Base-by-base conservation (phyloP, 2,329 filamentous ascomycete genomes). In the Fusarium heterosporum region DNA sequence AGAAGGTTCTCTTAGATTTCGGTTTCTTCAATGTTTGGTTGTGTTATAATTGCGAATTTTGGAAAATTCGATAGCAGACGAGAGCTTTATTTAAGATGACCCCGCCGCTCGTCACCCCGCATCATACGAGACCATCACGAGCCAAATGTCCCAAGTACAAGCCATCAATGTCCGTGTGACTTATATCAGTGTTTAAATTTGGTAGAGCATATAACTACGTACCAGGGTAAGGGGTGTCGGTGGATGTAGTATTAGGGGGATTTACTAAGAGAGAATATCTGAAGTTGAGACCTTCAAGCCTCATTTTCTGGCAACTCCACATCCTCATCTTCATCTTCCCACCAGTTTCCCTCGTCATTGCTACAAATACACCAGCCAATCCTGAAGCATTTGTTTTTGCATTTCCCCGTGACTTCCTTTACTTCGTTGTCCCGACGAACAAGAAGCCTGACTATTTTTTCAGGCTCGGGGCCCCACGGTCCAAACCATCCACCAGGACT, bases 31-130 rank as follows among this genome's bases (percentile, higher is more conserved):
- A 8, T 13, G 6, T 14, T 29, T 4, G 16, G 22, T 12, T 17
- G 13, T 22, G 17, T 11, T 11, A 6, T 22, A 7, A 26, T 13
- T 32, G 3, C 0, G 2, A 17, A 45, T 8, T 9, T 7, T 7
- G 8, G 12, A 8, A 30, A 4, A 17, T 13, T 6, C 12, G 16
- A 3, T n/a, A 45, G 22, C 6, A 30, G 9, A 7, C 14, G 8
- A 16, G 12, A 43, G 22, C 30, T 47, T 53, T 51, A 40, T 52
- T 12, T 53, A 7, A 49, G 30, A 38, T 30, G 58, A 72, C 70
- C 69, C 70, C 69, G 67, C 69, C 62, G 68, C 63, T 55, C 61
- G 43, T 36, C 34, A 36, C 55, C 64, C 69, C 70, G 65, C 70
- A 68, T 72, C 70, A 72, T 72, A 55, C 47, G 30, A 26, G 13